Evolutionary conservation across 2,329 filamentous ascomycete genomes (phyloP).

Genomic region (Pyrenochaeta sp.): DNA sequence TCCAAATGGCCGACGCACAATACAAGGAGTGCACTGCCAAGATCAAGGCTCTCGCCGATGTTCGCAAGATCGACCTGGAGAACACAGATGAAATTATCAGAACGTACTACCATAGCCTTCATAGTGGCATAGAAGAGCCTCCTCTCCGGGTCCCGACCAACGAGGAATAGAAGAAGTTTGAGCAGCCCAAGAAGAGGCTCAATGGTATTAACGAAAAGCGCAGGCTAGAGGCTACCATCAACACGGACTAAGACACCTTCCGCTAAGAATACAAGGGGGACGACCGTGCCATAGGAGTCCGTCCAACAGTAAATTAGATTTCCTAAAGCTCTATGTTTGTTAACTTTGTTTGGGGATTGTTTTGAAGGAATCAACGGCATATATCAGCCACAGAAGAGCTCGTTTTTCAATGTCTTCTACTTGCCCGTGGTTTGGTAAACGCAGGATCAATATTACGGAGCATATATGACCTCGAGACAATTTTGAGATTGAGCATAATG

Average conservation of each 20-base stretch:
- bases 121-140: constrained; percentile 66
- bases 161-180: constrained; percentile 69
- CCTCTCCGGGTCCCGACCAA: constrained; percentile 67
- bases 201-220: constrained; percentile 58
- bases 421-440: no score
- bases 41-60: constrained; percentile 91
- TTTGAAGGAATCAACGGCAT: no score
- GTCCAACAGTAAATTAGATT: constrained; percentile 15
- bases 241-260: constrained; percentile 55
- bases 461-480: no score
- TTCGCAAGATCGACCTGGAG: constrained; percentile 85
- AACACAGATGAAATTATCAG: constrained; percentile 89
- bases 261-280: constrained; percentile 60
- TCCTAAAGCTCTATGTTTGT: constrained; percentile 31
- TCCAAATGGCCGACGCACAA: constrained; percentile 58
- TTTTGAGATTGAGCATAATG: no score
- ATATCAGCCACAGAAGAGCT: no score
- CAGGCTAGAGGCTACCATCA: constrained; percentile 55
- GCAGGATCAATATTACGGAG: no score
- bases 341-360: no score
- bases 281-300: constrained; percentile 49
- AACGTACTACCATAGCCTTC: constrained; percentile 75
- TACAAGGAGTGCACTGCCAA: constrained; percentile 71
- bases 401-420: no score
- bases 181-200: constrained; percentile 65